Conservation (phyloP, 2,329 filamentous ascomycete genomes). For the Ophiobolus disseminans region DNA sequence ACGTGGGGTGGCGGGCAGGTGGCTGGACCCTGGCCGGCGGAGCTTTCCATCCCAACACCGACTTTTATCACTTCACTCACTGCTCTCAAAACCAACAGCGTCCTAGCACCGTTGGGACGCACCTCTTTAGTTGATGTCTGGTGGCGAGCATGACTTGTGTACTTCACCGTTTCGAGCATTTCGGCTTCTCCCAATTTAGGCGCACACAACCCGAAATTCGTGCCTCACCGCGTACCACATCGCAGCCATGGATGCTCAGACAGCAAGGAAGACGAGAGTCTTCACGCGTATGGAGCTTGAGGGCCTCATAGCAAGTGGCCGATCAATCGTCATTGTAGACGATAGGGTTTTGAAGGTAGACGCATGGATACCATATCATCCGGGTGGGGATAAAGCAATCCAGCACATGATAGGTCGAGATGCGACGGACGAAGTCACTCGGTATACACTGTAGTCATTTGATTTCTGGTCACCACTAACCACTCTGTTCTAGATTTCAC, state of each 20-base stretch:
- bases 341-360: constrained; percentile 85
- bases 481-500: constrained; percentile 68
- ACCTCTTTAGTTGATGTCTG: too few species aligned
- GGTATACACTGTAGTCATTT: constrained; percentile 62
- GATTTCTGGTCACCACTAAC: constrained; percentile 7
- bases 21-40: constrained; percentile 7
- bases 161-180: neutral
- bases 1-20: constrained; percentile 7
- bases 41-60: constrained; percentile 8
- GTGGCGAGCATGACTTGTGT: too few species aligned
- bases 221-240: constrained; percentile 2
- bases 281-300: constrained; percentile 74
- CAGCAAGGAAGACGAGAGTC: constrained; percentile 55
- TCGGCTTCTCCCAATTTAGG: neutral
- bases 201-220: neutral
- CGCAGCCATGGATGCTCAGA: constrained; percentile 35
- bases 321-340: constrained; percentile 80
- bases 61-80: constrained; percentile 24
- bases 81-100: neutral
- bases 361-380: constrained; percentile 86
- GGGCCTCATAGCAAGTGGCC: constrained; percentile 80
- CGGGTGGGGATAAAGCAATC: constrained; percentile 90
- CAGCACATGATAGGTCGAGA: constrained; percentile 92
- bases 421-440: constrained; percentile 92
- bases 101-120: too few species aligned